Percentiles rank a stretch among this genome's conserved stretches.
These are phyloP conservation scores for Musa schizocarpa DNA, from an alignment of 176 grass and related monocot genomes.

Conservation along the genomic window DNA sequence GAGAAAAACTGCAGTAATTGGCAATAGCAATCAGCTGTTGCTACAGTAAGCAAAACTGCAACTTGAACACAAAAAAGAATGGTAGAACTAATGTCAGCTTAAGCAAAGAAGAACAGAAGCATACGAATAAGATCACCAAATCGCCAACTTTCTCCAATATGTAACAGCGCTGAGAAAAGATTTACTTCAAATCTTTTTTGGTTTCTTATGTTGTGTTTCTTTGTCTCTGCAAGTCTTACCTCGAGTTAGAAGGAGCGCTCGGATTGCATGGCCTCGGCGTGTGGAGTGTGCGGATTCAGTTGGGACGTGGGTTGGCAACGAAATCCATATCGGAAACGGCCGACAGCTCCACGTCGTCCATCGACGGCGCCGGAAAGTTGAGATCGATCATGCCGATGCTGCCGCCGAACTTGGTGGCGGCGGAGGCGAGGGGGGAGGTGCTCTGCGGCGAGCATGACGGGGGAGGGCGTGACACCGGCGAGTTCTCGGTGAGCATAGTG, in stretches of 20 bases:
- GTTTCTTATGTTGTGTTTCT: background rate
- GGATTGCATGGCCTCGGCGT: background rate
- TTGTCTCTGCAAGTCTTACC: background rate
- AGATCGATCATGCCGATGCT: slow-evolving; percentile 45
- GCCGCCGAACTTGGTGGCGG: slow-evolving; percentile 7
- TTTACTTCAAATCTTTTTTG: background rate
- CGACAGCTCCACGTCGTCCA: slow-evolving; percentile 44
- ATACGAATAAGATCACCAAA: background rate
- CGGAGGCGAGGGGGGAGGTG: slow-evolving; percentile 4
- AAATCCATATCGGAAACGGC: slow-evolving; percentile 37
- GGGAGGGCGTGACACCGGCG: background rate
- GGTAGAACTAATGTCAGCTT: background rate
- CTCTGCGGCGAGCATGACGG: background rate
- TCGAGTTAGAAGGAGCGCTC: background rate
- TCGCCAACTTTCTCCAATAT: too few species aligned
- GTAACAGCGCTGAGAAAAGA: background rate
- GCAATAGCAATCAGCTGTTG: background rate
- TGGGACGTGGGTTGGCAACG: background rate
- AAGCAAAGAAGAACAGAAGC: background rate
- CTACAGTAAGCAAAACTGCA: background rate
- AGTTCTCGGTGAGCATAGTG: background rate
- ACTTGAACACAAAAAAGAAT: background rate
- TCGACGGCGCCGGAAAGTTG: slow-evolving; percentile 36
- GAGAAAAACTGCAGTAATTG: background rate
- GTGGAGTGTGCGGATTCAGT: background rate